Evolutionary conservation across 345 rosid genomes (phyloP), one percentile per base, ranked within the genome.

Genomic region (Eucalyptus fibrosa): DNA sequence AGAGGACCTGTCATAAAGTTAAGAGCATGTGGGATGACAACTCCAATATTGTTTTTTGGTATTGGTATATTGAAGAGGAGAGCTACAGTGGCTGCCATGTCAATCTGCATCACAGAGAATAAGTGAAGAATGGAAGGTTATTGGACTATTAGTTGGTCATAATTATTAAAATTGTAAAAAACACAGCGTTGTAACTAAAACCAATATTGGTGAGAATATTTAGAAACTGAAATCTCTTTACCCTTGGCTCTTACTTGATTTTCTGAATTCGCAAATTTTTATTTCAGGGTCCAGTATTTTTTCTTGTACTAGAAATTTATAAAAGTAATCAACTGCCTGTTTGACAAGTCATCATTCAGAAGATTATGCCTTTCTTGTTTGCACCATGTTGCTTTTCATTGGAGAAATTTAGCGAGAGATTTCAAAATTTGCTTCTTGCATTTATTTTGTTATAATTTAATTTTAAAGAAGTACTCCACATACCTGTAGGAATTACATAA

Each of bases 21-120:
- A 88, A 96, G 92, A 65, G 94, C 92, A 92, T 94, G 95, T 87
- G 94, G 94, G 80, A 96, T 94, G 93, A 96, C 88, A 88, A 95
- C 93, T 88, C 99, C 99, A 90, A 97, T 94, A 80, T 96, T 97
- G 93, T 96, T 96, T 90, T 95, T 42, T 24, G 99, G 99, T 90
- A 97, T 95, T 30, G 99, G 99, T 89, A 95, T 94, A 87, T 97
- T 97, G 93, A 93, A 94, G 44, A 97, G 92, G 91, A 95, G 94
- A 94, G 99, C 98, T 92, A 97, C 89, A 60, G 99, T 96, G 86
- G 99, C 96, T 86, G 96, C 92, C 89, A 97, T 89, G 90, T 96
- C 99, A 83, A 97, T 96, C 99, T 96, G 83, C 83, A 77, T 37
- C 83, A 37, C 47, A 77, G 0, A 37, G 47, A 77, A 37, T 77